A percentile compares a stretch with the other conserved stretches of the same genome.
Evolutionary conservation across 345 rosid species (phyloP).

Genomic region (Camelina hispida): DNA sequence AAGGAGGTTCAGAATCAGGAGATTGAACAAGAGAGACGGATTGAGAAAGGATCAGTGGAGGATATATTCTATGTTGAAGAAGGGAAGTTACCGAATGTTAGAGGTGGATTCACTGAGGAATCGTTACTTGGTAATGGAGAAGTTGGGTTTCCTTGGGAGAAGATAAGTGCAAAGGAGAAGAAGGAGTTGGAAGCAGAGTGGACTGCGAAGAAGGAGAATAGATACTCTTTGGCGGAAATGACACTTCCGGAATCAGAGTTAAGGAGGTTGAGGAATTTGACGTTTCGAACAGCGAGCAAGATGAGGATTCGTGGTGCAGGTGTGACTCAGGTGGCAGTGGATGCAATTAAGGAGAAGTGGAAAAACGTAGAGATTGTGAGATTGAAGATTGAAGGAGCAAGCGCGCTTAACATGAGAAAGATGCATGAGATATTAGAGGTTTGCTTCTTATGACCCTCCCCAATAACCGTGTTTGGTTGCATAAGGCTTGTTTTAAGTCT

Average conservation of each 20-base stretch:
- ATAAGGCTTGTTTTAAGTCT: not conserved
- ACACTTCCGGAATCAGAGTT: conserved; percentile 86
- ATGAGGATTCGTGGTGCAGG: conserved; percentile 68
- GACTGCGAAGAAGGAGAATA: conserved; percentile 60
- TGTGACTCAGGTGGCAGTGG: conserved; percentile 73
- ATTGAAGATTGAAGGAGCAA: conserved; percentile 83
- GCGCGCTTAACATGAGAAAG: conserved; percentile 90
- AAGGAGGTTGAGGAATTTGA: conserved; percentile 82
- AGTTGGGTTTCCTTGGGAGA: conserved; percentile 87
- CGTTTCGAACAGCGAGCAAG: conserved; percentile 64
- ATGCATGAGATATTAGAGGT: conserved; percentile 96
- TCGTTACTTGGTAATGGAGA: conserved; percentile 56
- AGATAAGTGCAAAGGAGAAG: conserved; percentile 52
- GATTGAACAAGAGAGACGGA: conserved; percentile 51
- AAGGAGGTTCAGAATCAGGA: conserved; percentile 35
- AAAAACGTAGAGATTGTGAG: conserved; percentile 76
- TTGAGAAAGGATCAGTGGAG: conserved; percentile 81
- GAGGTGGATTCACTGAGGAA: conserved; percentile 73
- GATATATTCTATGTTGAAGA: conserved; percentile 80
- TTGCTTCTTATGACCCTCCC: conserved; percentile 39
- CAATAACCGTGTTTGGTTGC: not conserved
- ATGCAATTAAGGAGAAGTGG: conserved; percentile 77
- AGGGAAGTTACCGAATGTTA: conserved; percentile 65
- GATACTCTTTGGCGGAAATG: conserved; percentile 73
- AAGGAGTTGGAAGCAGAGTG: conserved; percentile 50